phyloP scores from a whole-genome alignment of 352 stramenopile species.

The Phytophthora nicotianae region DNA sequence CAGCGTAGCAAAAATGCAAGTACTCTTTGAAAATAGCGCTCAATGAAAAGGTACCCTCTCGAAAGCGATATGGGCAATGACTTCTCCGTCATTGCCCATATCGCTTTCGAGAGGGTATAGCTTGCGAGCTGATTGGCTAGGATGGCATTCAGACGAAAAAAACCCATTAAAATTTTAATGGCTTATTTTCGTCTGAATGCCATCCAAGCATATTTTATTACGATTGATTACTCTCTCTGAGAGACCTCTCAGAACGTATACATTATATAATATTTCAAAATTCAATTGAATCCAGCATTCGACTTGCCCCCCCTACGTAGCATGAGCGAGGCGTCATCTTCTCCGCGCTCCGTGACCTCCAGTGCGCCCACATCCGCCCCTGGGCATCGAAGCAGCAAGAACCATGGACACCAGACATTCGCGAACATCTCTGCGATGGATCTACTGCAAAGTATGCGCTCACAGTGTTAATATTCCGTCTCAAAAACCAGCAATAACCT shows the following conservation, averaged over 20 bases:
- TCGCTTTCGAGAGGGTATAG: no score
- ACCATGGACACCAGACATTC: conserved; percentile 20
- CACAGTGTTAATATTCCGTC: neutral
- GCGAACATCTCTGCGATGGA: conserved; percentile 56
- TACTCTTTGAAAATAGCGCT: no score
- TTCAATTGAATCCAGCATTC: conserved; percentile 3
- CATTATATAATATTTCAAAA: neutral
- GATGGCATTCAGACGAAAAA: no score
- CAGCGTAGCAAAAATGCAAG: no score
- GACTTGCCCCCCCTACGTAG: neutral
- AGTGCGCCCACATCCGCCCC: conserved; percentile 14
- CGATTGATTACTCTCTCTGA: no score
- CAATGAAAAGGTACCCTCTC: neutral
- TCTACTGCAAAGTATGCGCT: conserved; percentile 62
- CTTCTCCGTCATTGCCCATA: conserved; percentile 18
- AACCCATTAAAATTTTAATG: no score
- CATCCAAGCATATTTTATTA: no score
- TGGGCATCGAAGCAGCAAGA: conserved; percentile 7
- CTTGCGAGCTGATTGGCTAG: no score
- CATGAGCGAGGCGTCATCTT: conserved; percentile 42
- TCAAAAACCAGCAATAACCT: conserved; percentile 4
- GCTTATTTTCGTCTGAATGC: no score
- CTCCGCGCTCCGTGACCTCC: conserved; percentile 32
- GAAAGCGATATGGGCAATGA: conserved; percentile 23
- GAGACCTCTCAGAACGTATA: conserved; percentile 17